Conservation (phyloP, 257 asterid genomes). For the Galeopsis tetrahit region DNA sequence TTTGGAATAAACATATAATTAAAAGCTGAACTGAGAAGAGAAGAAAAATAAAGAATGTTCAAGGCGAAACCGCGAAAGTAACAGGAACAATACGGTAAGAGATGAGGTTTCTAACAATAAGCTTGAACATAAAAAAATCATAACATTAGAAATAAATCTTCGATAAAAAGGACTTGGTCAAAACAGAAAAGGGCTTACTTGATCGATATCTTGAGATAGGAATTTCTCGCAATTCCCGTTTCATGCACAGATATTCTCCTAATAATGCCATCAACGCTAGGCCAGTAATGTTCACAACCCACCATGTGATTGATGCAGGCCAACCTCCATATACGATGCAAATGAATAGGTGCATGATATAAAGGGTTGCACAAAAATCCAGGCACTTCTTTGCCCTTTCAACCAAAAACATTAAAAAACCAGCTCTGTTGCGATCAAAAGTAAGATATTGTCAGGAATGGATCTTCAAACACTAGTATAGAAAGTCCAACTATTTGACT, state of each 20-base stretch:
- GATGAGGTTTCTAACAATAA: neutral
- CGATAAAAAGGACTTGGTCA: slow-evolving; percentile 11
- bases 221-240: slow-evolving; percentile 78
- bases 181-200: slow-evolving; percentile 56
- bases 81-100: neutral
- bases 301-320: slow-evolving; percentile 94
- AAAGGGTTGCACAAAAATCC: slow-evolving; percentile 87
- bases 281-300: slow-evolving; percentile 82
- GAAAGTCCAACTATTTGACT: slow-evolving; percentile 12
- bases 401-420: slow-evolving; percentile 62
- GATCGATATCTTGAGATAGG: slow-evolving; percentile 81
- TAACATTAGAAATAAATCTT: slow-evolving; percentile 10
- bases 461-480: slow-evolving; percentile 10
- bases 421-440: slow-evolving; percentile 67
- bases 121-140: neutral
- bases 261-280: slow-evolving; percentile 79
- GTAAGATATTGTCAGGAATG: slow-evolving; percentile 30
- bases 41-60: neutral
- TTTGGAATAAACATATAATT: neutral
- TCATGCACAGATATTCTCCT: slow-evolving; percentile 87
- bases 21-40: neutral
- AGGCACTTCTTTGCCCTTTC: slow-evolving; percentile 96
- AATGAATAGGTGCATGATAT: slow-evolving; percentile 72
- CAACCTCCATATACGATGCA: slow-evolving; percentile 91
- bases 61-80: neutral